phyloP scores from a whole-genome alignment of 768 basidiomycete species.

The Lentinula boryana region DNA sequence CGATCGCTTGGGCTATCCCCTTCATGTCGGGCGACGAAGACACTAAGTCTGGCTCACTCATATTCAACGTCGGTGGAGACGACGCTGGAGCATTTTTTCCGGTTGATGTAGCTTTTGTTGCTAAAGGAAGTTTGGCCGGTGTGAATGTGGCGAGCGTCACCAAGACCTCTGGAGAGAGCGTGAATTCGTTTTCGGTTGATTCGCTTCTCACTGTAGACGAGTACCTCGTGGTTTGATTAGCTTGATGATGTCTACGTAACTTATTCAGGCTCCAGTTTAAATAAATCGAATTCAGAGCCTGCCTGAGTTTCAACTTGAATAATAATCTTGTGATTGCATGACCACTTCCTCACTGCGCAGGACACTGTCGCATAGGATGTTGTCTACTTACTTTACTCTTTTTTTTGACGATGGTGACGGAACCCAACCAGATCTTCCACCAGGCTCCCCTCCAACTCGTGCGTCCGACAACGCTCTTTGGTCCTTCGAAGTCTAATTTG shows the following conservation, averaged over 20 bases:
- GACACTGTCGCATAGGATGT: background rate
- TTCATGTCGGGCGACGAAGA: constrained; percentile 51
- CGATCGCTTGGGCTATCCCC: constrained; percentile 82
- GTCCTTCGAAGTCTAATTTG: background rate
- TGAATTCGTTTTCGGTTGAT: constrained; percentile 46
- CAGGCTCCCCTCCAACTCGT: constrained; percentile 25
- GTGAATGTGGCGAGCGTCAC: constrained; percentile 57
- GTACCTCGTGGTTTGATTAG: constrained; percentile 47
- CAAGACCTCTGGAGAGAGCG: constrained; percentile 39
- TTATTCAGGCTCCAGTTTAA: too few relatives aligned
- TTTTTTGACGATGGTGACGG: constrained; percentile 1
- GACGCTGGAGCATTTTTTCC: constrained; percentile 89
- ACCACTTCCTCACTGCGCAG: background rate
- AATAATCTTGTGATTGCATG: background rate
- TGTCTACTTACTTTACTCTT: background rate
- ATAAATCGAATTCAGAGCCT: too few relatives aligned
- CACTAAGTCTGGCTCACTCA: constrained; percentile 74
- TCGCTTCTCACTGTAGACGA: constrained; percentile 46
- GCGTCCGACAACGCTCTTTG: background rate
- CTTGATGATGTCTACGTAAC: too few relatives aligned
- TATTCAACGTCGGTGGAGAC: constrained; percentile 85
- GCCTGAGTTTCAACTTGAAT: too few relatives aligned
- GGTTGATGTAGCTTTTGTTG: constrained; percentile 76
- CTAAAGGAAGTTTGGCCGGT: constrained; percentile 75
- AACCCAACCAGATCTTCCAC: constrained; percentile 14